Base-by-base conservation (phyloP, 2,329 filamentous ascomycete species). In the Neopestalotiopsis sp. region DNA sequence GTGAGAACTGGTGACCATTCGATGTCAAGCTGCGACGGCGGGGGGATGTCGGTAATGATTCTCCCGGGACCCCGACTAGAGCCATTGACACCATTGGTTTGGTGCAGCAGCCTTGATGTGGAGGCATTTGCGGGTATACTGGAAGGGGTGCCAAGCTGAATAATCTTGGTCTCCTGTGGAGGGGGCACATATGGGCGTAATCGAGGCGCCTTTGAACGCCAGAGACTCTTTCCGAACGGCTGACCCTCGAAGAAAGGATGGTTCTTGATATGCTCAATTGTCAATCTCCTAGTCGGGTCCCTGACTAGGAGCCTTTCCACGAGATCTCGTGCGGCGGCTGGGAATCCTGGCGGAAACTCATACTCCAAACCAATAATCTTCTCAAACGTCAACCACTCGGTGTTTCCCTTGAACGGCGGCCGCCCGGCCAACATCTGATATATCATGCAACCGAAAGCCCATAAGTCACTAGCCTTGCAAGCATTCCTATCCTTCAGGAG, bases 391-490 rank as follows among this genome's bases (percentile, higher is more conserved):
- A 96, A 87, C 76, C 98, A 99, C 79, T 99, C 96, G 74, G 97
- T 98, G 14, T 88, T 92, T 56, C 93, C 96, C 80, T 99, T 99
- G 85, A 99, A 99, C 0, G 96, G 96, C 5, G 96, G 96, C 70
- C 96, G 87, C n/a, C 96, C 96, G n/a, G 93, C 93, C 42, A 99
- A 85, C 32, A 99, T 88, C 80, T 99, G 96, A 79, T 97, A 99
- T 71, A 99, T 90, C 74, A 99, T 99, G 83, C 96, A 99, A 10
- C 96, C 96, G 83, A 97, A 99, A 2, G 96, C 96, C 96, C 96
- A 99, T 64, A 99, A 82, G 81, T 99, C 96, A 80, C 96, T 98
- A 58, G 95, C 94, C 82, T 98, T 99, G 85, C 95, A 98, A 24
- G 95, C 96, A 76, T 93, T 97, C 83, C 98, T 98, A 77, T 97